Conservation (phyloP, 2,329 filamentous ascomycete species). For the Dactylellina leptospora region DNA sequence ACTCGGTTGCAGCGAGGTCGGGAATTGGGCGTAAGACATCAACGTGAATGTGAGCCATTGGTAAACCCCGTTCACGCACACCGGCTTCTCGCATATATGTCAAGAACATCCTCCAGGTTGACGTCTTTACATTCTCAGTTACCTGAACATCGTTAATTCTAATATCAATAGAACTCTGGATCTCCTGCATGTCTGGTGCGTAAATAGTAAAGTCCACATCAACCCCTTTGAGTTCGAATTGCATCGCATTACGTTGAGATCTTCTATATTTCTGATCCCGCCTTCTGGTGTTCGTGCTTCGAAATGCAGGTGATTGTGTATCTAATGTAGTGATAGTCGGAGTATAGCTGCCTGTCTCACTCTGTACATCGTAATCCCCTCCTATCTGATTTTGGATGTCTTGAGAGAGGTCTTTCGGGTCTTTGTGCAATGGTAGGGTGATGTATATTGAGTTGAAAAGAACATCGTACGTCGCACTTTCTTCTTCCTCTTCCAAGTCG, state of each 20-base stretch:
- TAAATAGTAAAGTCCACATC: conserved; percentile 83
- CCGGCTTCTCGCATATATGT: conserved; percentile 90
- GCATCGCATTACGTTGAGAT: conserved; percentile 92
- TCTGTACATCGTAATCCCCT: conserved; percentile 82
- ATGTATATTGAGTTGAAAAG: conserved; percentile 99
- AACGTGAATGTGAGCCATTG: conserved; percentile 89
- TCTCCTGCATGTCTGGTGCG: conserved; percentile 78
- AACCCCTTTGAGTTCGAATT: conserved; percentile 87
- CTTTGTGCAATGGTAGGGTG: conserved; percentile 83
- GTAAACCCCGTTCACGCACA: conserved; percentile 83
- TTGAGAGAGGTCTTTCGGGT: conserved; percentile 80
- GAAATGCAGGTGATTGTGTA: conserved; percentile 57
- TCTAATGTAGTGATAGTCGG: conserved; percentile 65
- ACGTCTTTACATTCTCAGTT: conserved; percentile 92
- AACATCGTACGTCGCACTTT: conserved; percentile 89
- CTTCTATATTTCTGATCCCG: conserved; percentile 74
- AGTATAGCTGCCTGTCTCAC: conserved; percentile 88
- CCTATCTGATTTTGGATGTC: conserved; percentile 75
- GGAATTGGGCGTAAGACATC: conserved; percentile 86
- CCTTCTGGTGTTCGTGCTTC: conserved; percentile 59
- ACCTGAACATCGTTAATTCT: conserved; percentile 84
- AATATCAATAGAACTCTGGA: conserved; percentile 85
- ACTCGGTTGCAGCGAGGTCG: conserved; percentile 85
- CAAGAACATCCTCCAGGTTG: conserved; percentile 97
- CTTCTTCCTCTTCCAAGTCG: conserved; percentile 75